Conservation (phyloP, 208 protist genomes). For the Acanthamoeba royreba region DNA sequence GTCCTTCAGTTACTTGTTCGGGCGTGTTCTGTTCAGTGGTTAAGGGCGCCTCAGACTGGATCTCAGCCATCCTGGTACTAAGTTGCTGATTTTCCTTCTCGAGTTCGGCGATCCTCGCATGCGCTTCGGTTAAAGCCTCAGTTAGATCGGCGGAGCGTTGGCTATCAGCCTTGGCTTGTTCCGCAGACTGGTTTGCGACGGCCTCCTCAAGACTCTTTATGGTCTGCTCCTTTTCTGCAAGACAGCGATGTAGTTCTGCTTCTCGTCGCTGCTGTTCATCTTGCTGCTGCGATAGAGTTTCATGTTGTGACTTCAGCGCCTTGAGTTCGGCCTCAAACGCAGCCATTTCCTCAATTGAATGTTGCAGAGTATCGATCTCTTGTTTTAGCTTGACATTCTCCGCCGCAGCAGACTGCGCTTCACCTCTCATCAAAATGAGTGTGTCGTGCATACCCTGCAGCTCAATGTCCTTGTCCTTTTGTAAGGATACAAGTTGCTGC, state of each 20-base stretch:
- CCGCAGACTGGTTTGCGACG: background rate
- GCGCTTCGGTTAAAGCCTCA: background rate
- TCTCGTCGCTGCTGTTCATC: background rate
- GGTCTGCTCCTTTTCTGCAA: background rate
- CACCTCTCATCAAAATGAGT: background rate
- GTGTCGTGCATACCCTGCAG: background rate
- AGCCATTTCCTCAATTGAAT: background rate
- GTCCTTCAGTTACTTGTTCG: background rate
- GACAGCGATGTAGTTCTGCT: background rate
- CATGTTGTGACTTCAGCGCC: background rate
- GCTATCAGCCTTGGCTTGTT: too few species aligned
- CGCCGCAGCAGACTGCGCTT: background rate
- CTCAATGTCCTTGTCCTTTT: background rate
- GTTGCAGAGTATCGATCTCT: background rate
- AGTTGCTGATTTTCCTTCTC: background rate
- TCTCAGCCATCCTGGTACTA: background rate
- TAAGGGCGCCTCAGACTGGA: too few species aligned
- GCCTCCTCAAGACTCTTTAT: background rate
- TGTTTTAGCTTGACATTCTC: background rate
- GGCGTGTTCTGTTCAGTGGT: too few species aligned
- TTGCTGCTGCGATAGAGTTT: background rate
- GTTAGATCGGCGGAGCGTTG: background rate
- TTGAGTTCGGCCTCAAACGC: background rate
- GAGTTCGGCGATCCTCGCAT: background rate
- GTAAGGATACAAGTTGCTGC: background rate